Evolutionary conservation across 2,329 filamentous ascomycete species (phyloP).

Genomic region (Microcyclospora pomicola): DNA sequence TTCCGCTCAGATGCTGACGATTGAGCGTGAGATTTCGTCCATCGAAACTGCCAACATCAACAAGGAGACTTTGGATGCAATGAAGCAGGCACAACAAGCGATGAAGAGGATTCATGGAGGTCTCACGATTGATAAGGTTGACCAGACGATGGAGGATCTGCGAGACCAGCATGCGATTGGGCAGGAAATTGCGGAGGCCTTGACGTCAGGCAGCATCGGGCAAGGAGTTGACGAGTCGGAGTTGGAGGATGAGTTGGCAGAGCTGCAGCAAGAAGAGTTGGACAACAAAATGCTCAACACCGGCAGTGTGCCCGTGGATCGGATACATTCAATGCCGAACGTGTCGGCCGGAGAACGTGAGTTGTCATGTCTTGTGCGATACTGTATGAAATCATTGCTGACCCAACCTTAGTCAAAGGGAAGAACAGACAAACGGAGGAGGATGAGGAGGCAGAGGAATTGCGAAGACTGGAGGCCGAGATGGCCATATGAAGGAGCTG

Average conservation of each 20-base stretch:
- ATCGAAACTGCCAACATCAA: slow-evolving; percentile 99
- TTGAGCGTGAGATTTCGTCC: slow-evolving; percentile 89
- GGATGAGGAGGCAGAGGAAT: slow-evolving; percentile 91
- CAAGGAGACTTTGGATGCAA: slow-evolving; percentile 83
- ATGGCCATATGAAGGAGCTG: slow-evolving; percentile 66
- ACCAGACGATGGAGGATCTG: slow-evolving; percentile 85
- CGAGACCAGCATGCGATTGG: slow-evolving; percentile 85
- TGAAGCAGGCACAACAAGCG: slow-evolving; percentile 78
- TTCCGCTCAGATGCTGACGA: slow-evolving; percentile 70
- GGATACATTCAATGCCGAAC: slow-evolving; percentile 61
- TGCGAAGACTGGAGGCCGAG: slow-evolving; percentile 84
- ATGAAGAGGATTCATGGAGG: slow-evolving; percentile 90
- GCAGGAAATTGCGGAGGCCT: slow-evolving; percentile 80
- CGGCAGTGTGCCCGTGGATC: slow-evolving; percentile 71
- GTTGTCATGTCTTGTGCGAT: slow-evolving; percentile 25
- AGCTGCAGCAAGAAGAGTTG: slow-evolving; percentile 79
- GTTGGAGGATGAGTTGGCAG: slow-evolving; percentile 70
- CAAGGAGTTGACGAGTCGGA: slow-evolving; percentile 73
- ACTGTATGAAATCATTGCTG: neutral
- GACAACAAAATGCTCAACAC: slow-evolving; percentile 90
- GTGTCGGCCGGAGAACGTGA: slow-evolving; percentile 63
- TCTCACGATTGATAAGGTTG: slow-evolving; percentile 86
- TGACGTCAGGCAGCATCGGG: slow-evolving; percentile 55
- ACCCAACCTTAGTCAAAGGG: slow-evolving; percentile 26
- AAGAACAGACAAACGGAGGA: slow-evolving; percentile 44